Base-by-base conservation (phyloP, 1,139 yeast species). In the Suhomyces kunorum region DNA sequence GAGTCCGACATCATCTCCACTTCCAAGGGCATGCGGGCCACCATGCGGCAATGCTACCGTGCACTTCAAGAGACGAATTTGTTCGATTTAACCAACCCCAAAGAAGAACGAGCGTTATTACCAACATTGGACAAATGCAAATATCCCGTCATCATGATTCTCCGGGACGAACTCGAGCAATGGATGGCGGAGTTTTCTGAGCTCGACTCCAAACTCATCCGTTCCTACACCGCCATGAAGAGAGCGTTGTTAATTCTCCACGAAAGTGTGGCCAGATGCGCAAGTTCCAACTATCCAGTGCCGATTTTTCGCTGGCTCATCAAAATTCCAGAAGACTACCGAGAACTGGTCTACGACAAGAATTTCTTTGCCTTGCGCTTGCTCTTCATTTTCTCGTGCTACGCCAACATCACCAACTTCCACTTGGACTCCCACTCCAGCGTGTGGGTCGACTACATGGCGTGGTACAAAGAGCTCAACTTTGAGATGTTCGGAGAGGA, bases 241-340 rank as follows among this genome's bases (percentile, higher is more conserved):
- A 45, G 43, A 5, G 39, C 48, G 14, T 38, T 61, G 9, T 32
- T 38, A 7, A 14, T 46, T 8, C 43, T 57, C 25, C 52, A 53
- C 14, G 36, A 42, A n/a, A 40, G 53, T 25, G 38, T 56, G 15
- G 36, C 47, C 28, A 37, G 53, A 17, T 42, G 56, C 5, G 44
- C 52, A 4, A 29, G 39, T 5, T 45, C 38, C n/a, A 54, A 58
- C 38, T 56, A 54, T 36, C 66, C 66, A 3, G 40, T 61, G 3
- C 67, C 70, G 2, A 34, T 67, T 5, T 59, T 51, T 37, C 47
- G 62, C 34, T 64, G 65, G 62, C 37, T 65, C 8, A 48, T 63
- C 16, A 31, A 58, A n/a, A 27, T 60, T 3, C 44, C 49, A 6
- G 42, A 42, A 6, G 47, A 47, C 3, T 55, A 58, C 29, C 49